Evolutionary conservation across 2,329 filamentous ascomycete genomes (phyloP).

Genomic region (Ceratocystis papillata): DNA sequence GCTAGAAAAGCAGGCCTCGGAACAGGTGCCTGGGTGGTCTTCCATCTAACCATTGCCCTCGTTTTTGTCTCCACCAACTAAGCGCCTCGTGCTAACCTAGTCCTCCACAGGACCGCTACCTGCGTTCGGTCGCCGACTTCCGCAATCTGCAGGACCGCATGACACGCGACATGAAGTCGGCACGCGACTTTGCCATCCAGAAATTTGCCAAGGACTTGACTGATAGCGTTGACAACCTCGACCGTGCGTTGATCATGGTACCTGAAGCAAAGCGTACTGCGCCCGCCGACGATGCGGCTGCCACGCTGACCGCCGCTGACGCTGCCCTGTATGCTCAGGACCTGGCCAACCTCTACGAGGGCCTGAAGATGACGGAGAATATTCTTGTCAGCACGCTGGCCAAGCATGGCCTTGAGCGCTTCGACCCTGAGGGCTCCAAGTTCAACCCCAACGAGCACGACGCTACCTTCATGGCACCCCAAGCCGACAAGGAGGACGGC

Average conservation of each 20-base stretch:
- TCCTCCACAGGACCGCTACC: conserved; percentile 68
- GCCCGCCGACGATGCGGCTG: background rate
- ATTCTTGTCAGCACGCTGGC: conserved; percentile 79
- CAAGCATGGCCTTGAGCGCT: conserved; percentile 88
- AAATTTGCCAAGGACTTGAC: conserved; percentile 91
- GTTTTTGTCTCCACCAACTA: background rate
- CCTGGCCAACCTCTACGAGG: conserved; percentile 69
- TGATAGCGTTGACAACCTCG: conserved; percentile 92
- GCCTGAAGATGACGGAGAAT: conserved; percentile 86
- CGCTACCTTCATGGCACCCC: conserved; percentile 86
- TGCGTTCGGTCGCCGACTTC: conserved; percentile 91
- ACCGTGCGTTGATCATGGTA: conserved; percentile 76
- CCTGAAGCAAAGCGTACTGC: conserved; percentile 50
- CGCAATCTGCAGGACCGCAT: conserved; percentile 95
- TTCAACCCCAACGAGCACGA: conserved; percentile 97
- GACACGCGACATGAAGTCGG: conserved; percentile 74
- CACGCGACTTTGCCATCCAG: conserved; percentile 88
- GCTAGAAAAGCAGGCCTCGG: background rate
- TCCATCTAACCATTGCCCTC: background rate
- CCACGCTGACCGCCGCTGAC: conserved; percentile 33
- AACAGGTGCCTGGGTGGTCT: background rate
- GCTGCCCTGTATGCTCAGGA: conserved; percentile 51
- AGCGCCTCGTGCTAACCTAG: background rate
- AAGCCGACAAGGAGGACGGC: conserved; percentile 78
- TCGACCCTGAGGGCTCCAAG: conserved; percentile 71